Evolutionary conservation across 768 basidiomycete species (phyloP), one percentile per base, ranked within the genome.

Genomic region (Lentinula sp.): DNA sequence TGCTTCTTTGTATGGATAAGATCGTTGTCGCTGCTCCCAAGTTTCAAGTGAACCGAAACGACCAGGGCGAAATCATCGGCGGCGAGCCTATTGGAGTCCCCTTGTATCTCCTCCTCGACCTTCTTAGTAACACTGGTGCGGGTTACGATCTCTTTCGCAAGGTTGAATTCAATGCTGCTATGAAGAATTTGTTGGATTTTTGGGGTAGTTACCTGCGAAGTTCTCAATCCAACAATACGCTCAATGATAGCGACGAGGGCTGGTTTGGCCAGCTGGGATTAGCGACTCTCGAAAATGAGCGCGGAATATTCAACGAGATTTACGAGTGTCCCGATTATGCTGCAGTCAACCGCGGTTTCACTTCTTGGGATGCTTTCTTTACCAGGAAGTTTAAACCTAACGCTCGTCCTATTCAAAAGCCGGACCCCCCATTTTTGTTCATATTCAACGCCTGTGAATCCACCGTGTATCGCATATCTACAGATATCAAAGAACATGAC

Each of bases 361-460:
- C 15, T 2, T 73, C 70, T 45, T 77, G 63, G 76, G 79, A 81
- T 49, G 73, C 78, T 64, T 80, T 79, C 69, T 83, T 83, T 66
- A 75, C 68, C 43, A 66, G 80, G 4, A 60, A 64, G 3, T 73
- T 79, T 60, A 68, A 69, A 20, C 67, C 68, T 8, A 64, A 64
- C n/a, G 65, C 74, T 41, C 79, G 81, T 37, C 76, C 79, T 4
- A 66, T 77, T 23, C 42, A 63, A 6, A 37, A 10, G 1, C 66
- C 71, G 0, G 63, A 66, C 20, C 50, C 63, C 42, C 28, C 37
- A 18, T 23, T 64, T 4, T 20, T 57, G 13, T 63, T 81, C 63
- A 70, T 83, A 61, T 75, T 67, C 49, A 76, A 73, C 60, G 68
- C 77, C 10, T 83, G 82, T 69, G 81, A 84, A 66, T 76, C 75